Evolutionary conservation across 805 yeast genomes (phyloP).

Genomic region (Starmerella roubikii): DNA sequence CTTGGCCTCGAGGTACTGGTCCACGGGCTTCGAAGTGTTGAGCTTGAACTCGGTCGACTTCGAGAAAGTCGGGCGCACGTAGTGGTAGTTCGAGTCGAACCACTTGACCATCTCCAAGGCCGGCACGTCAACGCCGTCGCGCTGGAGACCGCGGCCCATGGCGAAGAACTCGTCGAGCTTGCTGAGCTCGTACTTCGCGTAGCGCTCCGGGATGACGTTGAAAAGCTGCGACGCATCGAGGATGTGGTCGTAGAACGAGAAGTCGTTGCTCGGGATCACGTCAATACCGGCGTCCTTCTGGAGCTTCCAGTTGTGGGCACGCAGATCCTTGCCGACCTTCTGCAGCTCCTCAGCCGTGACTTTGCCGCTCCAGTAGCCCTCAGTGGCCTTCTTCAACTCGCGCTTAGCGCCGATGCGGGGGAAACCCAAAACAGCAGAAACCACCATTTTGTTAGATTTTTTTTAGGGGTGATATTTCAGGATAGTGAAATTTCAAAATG

Average conservation of each 20-base stretch:
- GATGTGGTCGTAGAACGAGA: constrained; percentile 96
- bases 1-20: constrained; percentile 96
- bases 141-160: constrained; percentile 99
- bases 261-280: constrained; percentile 92
- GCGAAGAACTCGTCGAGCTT: constrained; percentile 90
- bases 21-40: constrained; percentile 92
- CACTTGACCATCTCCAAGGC: constrained; percentile 99
- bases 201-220: constrained; percentile 94
- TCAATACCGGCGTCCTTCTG: constrained; percentile 97
- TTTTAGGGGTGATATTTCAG: not conserved
- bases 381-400: constrained; percentile 97
- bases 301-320: constrained; percentile 94
- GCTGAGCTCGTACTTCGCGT: constrained; percentile 78
- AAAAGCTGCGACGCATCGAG: constrained; percentile 82
- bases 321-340: constrained; percentile 86
- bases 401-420: constrained; percentile 99
- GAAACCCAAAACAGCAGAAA: constrained; percentile 96
- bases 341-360: constrained; percentile 72
- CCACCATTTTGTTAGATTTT: constrained; percentile 56
- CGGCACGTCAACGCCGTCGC: constrained; percentile 93
- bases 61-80: constrained; percentile 98
- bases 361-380: constrained; percentile 97
- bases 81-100: constrained; percentile 99
- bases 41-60: constrained; percentile 91
- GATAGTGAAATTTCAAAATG: not conserved